A percentile compares a stretch with the other conserved stretches of the same genome.
phyloP scores from a whole-genome alignment of 139 green algal species.

The Haematococcus sp. region DNA sequence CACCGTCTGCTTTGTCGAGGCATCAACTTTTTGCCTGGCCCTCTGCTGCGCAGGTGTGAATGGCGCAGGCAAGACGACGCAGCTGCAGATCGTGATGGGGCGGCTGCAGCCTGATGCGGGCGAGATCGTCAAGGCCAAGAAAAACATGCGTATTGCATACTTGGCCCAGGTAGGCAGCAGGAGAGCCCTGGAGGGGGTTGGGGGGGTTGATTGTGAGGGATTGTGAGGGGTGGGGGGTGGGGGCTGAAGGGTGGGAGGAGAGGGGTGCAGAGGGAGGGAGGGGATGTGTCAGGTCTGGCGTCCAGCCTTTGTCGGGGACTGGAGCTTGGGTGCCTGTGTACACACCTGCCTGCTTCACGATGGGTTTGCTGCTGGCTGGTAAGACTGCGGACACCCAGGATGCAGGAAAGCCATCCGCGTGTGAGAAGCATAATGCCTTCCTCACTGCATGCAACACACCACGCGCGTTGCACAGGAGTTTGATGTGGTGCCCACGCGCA shows the following conservation, averaged over 20 bases:
- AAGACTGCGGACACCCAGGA: too few species aligned
- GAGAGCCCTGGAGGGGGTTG: not conserved
- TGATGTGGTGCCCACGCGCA: conserved; percentile 85
- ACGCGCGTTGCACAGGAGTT: conserved; percentile 82
- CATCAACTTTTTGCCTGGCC: too few species aligned
- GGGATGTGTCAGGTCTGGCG: too few species aligned
- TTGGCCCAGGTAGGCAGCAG: conserved; percentile 71
- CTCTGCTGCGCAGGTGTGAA: conserved; percentile 96
- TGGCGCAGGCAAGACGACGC: conserved; percentile 97
- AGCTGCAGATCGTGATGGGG: conserved; percentile 96
- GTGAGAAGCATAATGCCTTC: too few species aligned
- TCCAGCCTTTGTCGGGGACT: too few species aligned
- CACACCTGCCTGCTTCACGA: too few species aligned
- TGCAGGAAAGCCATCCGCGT: too few species aligned
- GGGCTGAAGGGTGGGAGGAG: not conserved
- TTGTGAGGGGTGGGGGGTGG: too few species aligned
- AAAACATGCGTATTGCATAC: conserved; percentile 90
- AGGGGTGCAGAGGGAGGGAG: not conserved
- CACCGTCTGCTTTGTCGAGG: too few species aligned
- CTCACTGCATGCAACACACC: too few species aligned
- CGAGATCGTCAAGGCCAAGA: conserved; percentile 79
- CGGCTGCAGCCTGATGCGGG: conserved; percentile 81
- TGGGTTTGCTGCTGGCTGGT: too few species aligned
- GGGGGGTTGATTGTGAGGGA: not conserved
- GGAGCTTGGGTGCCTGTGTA: too few species aligned